Conservation (phyloP, 371 early-diverging fungal genomes). For the Mortierella sp. region DNA sequence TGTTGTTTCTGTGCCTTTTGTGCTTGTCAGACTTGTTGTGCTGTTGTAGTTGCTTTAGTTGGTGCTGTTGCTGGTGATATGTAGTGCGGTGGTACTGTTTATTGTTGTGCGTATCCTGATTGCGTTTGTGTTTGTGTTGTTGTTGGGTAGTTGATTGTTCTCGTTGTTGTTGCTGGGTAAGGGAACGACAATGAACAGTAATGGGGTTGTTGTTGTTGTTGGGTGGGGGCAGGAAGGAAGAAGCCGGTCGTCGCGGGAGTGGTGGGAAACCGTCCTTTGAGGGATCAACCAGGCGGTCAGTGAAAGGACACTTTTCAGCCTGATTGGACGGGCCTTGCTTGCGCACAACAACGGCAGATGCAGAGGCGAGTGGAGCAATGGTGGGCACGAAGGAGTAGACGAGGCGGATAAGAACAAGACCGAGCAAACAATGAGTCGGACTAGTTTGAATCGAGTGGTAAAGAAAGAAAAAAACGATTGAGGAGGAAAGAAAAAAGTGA, state of each 20-base stretch:
- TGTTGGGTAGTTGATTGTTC: neutral
- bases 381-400: neutral
- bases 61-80: too few species aligned
- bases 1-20: neutral
- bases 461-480: too few species aligned
- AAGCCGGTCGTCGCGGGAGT: conserved; percentile 6
- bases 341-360: neutral
- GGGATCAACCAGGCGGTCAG: neutral
- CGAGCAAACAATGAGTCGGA: neutral
- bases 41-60: neutral
- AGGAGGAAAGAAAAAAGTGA: neutral
- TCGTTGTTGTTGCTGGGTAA: neutral
- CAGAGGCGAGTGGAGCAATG: neutral
- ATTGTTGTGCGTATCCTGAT: neutral
- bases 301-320: neutral
- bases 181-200: neutral
- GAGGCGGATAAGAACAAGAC: neutral
- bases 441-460: neutral
- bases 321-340: conserved; percentile 10
- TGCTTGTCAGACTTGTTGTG: neutral
- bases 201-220: neutral
- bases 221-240: neutral
- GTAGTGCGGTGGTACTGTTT: too few species aligned
- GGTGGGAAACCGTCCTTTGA: too few species aligned
- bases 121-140: neutral